phyloP scores from a whole-genome alignment of 1,284 basidiomycete species.

The Trametes polyzona region DNA sequence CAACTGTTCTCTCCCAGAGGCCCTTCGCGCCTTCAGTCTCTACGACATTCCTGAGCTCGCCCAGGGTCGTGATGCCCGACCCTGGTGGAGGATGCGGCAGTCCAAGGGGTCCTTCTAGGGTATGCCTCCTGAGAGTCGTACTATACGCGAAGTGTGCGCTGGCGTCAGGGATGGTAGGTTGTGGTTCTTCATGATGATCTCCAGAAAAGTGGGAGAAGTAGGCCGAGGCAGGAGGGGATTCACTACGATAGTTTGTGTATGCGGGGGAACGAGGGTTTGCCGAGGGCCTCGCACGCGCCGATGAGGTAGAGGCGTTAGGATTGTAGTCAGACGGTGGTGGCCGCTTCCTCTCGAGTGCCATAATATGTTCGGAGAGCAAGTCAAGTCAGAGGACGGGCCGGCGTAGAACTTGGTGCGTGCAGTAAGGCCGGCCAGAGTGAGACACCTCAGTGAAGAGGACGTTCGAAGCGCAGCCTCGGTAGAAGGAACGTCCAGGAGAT shows the following conservation, averaged over 20 bases:
- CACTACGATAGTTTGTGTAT: constrained; percentile 37
- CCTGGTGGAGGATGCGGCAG: constrained; percentile 43
- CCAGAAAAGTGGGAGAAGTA: constrained; percentile 67
- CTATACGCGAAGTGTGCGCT: constrained; percentile 80
- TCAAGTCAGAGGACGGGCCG: too few species aligned
- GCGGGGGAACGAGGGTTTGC: constrained; percentile 9
- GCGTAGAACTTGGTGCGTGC: too few species aligned
- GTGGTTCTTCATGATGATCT: constrained; percentile 51
- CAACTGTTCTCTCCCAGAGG: constrained; percentile 46
- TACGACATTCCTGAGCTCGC: constrained; percentile 31
- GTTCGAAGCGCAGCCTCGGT: too few species aligned
- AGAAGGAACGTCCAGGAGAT: too few species aligned
- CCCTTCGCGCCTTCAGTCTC: constrained; percentile 35
- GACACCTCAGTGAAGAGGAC: too few species aligned
- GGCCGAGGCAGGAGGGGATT: constrained; percentile 76
- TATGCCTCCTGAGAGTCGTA: constrained; percentile 76
- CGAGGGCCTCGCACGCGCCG: constrained; percentile 3
- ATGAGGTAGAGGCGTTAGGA: constrained; percentile 4
- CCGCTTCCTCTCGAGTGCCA: constrained; percentile 13
- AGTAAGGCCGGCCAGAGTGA: too few species aligned
- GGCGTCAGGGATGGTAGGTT: constrained; percentile 59
- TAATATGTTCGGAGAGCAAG: too few species aligned
- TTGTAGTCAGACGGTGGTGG: background rate
- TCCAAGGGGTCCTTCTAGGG: constrained; percentile 43
- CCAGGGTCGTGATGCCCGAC: constrained; percentile 30